Evolutionary conservation across 495 filamentous ascomycete genomes (phyloP).

Genomic region (Sphaerosporella brunnea): DNA sequence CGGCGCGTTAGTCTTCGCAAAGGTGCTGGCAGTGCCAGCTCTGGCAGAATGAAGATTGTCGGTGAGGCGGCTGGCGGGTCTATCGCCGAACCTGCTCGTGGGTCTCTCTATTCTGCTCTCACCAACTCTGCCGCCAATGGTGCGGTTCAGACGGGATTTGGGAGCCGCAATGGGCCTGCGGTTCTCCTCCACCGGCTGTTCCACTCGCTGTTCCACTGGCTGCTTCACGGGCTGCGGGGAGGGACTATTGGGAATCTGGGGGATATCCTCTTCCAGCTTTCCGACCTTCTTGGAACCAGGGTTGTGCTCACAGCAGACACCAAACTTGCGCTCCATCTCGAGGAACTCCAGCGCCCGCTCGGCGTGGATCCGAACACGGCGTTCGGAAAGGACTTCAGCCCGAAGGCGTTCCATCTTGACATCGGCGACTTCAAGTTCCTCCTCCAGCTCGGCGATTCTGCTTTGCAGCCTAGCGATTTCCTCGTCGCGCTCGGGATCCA

Average conservation of each 20-base stretch:
- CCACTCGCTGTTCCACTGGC: too few relatives aligned
- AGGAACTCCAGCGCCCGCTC: conserved; percentile 22
- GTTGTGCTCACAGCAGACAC: conserved; percentile 21
- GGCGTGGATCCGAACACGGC: conserved; percentile 16
- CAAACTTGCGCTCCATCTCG: conserved; percentile 23
- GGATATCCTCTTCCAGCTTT: conserved; percentile 8
- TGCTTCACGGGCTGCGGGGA: neutral
- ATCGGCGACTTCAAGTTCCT: conserved; percentile 16
- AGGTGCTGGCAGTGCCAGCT: conserved; percentile 2
- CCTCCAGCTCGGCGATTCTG: conserved; percentile 16
- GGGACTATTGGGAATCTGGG: conserved; percentile 15
- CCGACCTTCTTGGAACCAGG: conserved; percentile 5
- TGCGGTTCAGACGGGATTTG: conserved; percentile 7
- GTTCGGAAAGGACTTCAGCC: conserved; percentile 13
- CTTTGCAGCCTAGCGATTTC: conserved; percentile 13
- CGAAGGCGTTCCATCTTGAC: conserved; percentile 16
- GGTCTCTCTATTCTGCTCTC: conserved; percentile 12
- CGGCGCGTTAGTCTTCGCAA: neutral
- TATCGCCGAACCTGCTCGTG: conserved; percentile 11
- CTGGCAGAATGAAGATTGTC: neutral
- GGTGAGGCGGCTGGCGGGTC: conserved; percentile 3
- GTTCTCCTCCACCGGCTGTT: conserved; percentile 5
- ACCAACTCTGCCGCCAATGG: too few relatives aligned
- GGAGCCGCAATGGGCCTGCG: conserved; percentile 1
- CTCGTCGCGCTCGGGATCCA: neutral